A percentile compares a stretch with the other conserved stretches of the same genome.
These are phyloP conservation scores for Ceratobasidium sp. DNA, from an alignment of 1,284 basidiomycete genomes.

Conservation along the genomic window DNA sequence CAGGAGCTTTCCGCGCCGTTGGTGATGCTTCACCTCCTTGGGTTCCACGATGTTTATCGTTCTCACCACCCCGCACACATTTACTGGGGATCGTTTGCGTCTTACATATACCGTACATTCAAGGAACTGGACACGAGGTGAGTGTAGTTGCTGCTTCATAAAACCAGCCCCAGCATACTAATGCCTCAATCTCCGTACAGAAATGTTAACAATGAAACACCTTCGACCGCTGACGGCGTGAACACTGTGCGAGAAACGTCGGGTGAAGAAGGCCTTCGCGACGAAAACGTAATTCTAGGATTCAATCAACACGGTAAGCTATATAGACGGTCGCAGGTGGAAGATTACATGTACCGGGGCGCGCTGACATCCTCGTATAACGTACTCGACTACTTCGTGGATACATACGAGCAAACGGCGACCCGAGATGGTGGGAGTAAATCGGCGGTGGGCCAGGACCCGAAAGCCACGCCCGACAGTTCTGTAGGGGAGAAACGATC, in stretches of 20 bases:
- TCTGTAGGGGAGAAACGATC: too few relatives aligned
- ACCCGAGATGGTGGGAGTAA: too few relatives aligned
- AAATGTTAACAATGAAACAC: background rate
- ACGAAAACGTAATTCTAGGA: background rate
- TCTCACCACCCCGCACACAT: background rate
- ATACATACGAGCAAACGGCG: conserved; percentile 12
- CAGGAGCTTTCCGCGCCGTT: conserved; percentile 44
- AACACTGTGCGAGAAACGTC: background rate
- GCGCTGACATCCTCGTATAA: background rate
- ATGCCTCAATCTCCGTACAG: background rate
- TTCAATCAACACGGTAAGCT: background rate
- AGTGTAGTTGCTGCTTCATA: too few relatives aligned
- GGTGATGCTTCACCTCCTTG: conserved; percentile 38
- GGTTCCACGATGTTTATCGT: background rate
- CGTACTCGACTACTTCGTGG: conserved; percentile 24
- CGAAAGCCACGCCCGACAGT: background rate
- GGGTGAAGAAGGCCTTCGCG: background rate
- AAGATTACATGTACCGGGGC: conserved; percentile 15
- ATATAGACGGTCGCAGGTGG: conserved; percentile 13
- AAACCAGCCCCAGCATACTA: background rate
- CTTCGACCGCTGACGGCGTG: too few relatives aligned
- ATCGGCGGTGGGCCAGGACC: background rate
- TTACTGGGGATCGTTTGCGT: conserved; percentile 20
- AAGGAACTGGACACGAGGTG: background rate
- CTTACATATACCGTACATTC: background rate